phyloP scores from a whole-genome alignment of 1,284 basidiomycete genomes.

The Malassezia vespertilionis region DNA sequence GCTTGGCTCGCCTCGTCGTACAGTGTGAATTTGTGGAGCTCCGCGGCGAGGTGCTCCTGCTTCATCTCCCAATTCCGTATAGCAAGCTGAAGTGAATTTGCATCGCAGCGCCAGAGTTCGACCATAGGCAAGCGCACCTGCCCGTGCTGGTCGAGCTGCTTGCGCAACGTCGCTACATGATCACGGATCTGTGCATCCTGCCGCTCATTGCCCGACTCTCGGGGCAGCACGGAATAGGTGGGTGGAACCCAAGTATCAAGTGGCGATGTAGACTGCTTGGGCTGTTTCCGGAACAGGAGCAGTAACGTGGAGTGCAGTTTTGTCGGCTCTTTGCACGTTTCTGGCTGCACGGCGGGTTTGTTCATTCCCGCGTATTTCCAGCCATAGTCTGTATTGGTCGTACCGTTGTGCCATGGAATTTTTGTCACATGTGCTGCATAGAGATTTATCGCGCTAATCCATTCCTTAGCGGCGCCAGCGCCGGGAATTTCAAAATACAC shows the following conservation, averaged over 20 bases:
- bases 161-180: background rate
- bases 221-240: background rate
- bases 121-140: conserved; percentile 59
- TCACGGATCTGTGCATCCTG: background rate
- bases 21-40: conserved; percentile 90
- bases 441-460: conserved; percentile 65
- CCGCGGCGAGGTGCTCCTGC: conserved; percentile 72
- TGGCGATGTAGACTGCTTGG: background rate
- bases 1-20: conserved; percentile 74
- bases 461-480: too few relatives aligned
- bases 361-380: too few relatives aligned
- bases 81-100: conserved; percentile 61
- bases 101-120: conserved; percentile 64
- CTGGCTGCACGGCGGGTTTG: too few relatives aligned
- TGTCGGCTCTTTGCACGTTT: too few relatives aligned
- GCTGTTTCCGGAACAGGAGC: conserved; percentile 9
- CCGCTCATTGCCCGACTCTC: background rate
- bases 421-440: conserved; percentile 90
- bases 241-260: background rate
- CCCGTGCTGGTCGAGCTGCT: background rate
- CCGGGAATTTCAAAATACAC: too few relatives aligned
- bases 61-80: conserved; percentile 83
- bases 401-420: conserved; percentile 82
- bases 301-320: background rate
- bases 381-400: conserved; percentile 98